Evolutionary conservation across 2,329 filamentous ascomycete genomes (phyloP).

Genomic region (Gaeumannomyces tritici): DNA sequence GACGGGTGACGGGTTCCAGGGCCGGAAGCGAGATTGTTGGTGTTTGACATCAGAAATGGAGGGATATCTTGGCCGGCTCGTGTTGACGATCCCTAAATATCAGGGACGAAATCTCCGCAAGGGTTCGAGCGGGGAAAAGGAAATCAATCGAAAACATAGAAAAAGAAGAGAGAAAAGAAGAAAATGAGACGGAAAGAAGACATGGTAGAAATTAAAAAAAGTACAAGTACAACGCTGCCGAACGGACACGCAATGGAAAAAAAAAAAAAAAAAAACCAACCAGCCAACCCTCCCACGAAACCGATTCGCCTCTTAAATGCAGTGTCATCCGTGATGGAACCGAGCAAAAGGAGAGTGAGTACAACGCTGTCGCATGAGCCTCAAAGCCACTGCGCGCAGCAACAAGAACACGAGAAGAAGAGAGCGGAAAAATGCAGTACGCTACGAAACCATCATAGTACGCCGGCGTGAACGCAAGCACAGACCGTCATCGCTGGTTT

Average conservation of each 20-base stretch:
- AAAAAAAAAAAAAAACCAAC: background rate
- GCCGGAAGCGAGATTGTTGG: background rate
- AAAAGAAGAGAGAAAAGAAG: background rate
- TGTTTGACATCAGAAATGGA: background rate
- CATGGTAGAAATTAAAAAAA: background rate
- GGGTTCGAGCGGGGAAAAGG: too few relatives aligned
- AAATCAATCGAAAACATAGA: too few relatives aligned
- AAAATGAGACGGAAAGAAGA: background rate
- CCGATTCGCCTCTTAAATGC: background rate
- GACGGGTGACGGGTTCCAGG: background rate
- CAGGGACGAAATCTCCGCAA: background rate
- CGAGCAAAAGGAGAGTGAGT: background rate
- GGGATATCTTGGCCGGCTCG: background rate
- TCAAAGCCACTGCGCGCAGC: background rate
- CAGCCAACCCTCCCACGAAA: background rate
- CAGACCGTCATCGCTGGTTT: background rate
- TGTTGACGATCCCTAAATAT: background rate
- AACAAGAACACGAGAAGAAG: background rate
- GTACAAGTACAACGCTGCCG: background rate
- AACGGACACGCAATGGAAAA: too few relatives aligned
- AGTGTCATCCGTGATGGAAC: background rate
- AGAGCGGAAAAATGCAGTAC: background rate
- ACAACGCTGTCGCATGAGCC: background rate
- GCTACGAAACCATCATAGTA: background rate
- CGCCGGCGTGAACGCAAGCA: background rate